These are phyloP conservation scores for Cercospora canescens DNA, from an alignment of 2,329 filamentous ascomycete genomes.

Conservation along the genomic window DNA sequence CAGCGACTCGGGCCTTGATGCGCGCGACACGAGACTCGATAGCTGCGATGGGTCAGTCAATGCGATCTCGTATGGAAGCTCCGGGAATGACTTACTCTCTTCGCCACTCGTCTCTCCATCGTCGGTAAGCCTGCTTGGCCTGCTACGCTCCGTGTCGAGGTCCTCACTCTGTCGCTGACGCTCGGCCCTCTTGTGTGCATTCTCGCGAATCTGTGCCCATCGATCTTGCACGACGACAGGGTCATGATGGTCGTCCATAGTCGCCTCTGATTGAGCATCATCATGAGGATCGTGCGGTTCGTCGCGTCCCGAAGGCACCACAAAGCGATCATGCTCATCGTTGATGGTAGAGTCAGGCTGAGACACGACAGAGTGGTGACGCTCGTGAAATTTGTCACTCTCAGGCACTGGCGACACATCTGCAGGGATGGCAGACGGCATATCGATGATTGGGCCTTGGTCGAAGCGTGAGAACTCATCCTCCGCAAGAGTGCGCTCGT, in stretches of 20 bases:
- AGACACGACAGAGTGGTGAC: conserved; percentile 16
- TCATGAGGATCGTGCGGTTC: conserved; percentile 14
- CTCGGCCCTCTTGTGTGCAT: conserved; percentile 76
- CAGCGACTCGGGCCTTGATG: conserved; percentile 95
- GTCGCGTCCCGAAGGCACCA: conserved; percentile 8
- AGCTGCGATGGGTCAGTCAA: conserved; percentile 53
- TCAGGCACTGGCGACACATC: conserved; percentile 20
- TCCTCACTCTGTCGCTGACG: conserved; percentile 56
- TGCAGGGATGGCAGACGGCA: conserved; percentile 75
- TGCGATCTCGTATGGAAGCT: not conserved
- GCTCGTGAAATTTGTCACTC: conserved; percentile 25
- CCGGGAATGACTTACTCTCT: conserved; percentile 68
- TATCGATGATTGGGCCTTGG: conserved; percentile 83
- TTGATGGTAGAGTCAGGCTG: conserved; percentile 16
- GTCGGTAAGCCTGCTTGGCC: conserved; percentile 61
- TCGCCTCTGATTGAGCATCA: conserved; percentile 40
- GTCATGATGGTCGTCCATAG: conserved; percentile 38
- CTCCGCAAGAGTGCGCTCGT: conserved; percentile 60
- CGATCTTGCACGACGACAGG: conserved; percentile 63
- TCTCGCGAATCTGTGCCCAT: conserved; percentile 95
- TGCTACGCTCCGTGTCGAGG: conserved; percentile 47
- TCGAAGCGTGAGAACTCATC: conserved; percentile 71
- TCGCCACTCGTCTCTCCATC: conserved; percentile 93
- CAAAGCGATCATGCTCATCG: conserved; percentile 17
- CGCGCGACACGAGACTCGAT: conserved; percentile 95